Conservation (phyloP, 257 asterid species). For the Salvia hispanica region DNA sequence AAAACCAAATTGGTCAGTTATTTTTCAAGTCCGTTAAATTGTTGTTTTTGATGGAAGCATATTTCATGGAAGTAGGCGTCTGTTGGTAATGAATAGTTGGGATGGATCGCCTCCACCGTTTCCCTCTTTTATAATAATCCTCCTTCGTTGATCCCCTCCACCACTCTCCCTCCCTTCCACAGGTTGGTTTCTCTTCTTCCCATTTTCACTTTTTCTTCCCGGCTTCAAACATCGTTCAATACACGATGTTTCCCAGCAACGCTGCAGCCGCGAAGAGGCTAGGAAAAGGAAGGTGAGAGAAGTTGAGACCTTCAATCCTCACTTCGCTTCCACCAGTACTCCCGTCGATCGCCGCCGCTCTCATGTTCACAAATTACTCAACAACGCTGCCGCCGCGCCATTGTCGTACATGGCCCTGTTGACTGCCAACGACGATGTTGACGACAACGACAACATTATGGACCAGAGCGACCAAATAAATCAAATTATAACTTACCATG, state of each 20-base stretch:
- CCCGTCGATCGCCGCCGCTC: background rate
- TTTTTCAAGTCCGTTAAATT: no score
- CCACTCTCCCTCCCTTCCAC: background rate
- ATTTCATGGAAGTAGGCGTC: slow-evolving; percentile 34
- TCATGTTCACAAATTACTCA: slow-evolving; percentile 10
- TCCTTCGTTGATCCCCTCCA: background rate
- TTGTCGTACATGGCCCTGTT: slow-evolving; percentile 39
- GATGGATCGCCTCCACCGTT: slow-evolving; percentile 29
- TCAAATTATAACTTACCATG: slow-evolving; percentile 34
- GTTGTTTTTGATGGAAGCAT: no score
- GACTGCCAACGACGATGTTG: background rate
- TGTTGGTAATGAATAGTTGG: slow-evolving; percentile 20
- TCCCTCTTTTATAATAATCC: slow-evolving; percentile 18
- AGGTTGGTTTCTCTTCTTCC: no score
- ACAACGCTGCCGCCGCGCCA: slow-evolving; percentile 31
- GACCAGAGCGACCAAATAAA: slow-evolving; percentile 21
- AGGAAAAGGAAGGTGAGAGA: slow-evolving; percentile 46
- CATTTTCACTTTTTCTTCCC: no score
- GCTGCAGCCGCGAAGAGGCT: slow-evolving; percentile 23
- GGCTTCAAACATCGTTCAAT: background rate
- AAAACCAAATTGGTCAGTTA: no score
- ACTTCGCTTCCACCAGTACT: background rate
- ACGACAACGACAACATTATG: background rate
- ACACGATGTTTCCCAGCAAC: slow-evolving; percentile 28
- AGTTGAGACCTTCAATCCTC: slow-evolving; percentile 21